Base-by-base conservation (phyloP, 208 protist genomes). In the Trypanosoma vivax region DNA sequence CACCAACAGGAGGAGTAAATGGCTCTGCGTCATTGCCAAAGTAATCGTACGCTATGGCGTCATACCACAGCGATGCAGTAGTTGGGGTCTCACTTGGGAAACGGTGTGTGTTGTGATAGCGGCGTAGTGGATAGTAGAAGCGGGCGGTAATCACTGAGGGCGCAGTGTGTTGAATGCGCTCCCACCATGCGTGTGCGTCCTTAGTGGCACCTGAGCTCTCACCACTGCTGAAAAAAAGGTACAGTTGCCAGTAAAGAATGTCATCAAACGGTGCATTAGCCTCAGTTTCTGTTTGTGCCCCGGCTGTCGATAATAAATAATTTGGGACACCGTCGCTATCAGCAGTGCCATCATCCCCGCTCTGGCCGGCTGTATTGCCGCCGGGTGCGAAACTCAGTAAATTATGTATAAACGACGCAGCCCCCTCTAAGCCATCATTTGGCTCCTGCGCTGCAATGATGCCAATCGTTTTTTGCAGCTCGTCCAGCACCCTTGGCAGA, bases 61-160 rank as follows among this genome's bases (percentile, higher is more conserved):
- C 33, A 29, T 73, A 67, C 76, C 76, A 90, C 28, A 69, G 62
- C 24, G 70, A 40, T 7, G 60, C 68, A 21, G 39, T 42, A 16
- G 50, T 60, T 29, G 57, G 40, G 18, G 64, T 58, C 34, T 70
- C 67, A n/a, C 37, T 11, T 34, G 66, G 35, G 65, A 68, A 82
- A 13, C 62, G 60, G 10, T 38, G 43, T n/a, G 68, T 6, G 13
- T 43, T 43, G 16, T 63, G 46, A 48, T 58, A 83, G 35, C 83
- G 78, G 3, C 73, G 70, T 43, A 79, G 28, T 11, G 74, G 77
- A 51, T 87, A 83, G 49, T 61, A 65, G 50, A 58, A 65, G 2
- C 49, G 23, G 11, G 30, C 39, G 1, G 9, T 42, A 40, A 51
- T 19, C 1, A 65, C 45, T 1, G 59, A 65, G 31, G 59, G 49